A percentile compares a stretch with the other conserved stretches of the same genome.
Evolutionary conservation across 139 green algal species (phyloP).

Genomic region (Coccomyxa sp.): DNA sequence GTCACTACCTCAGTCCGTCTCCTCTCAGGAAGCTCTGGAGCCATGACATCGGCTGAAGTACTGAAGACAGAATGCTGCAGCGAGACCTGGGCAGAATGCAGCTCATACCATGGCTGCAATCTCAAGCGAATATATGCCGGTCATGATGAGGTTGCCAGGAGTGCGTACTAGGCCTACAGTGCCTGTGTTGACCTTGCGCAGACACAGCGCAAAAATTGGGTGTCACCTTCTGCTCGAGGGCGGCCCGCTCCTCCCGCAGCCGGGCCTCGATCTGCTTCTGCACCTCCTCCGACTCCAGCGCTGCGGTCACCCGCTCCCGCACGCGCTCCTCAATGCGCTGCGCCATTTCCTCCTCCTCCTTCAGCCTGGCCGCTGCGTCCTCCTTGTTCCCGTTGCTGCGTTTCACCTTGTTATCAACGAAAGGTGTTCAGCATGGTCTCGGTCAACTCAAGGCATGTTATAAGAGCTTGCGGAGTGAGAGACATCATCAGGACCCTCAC

Average conservation of each 20-base stretch:
- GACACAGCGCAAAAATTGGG: no score
- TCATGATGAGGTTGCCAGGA: no score
- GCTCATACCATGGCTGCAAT: no score
- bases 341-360: conserved; percentile 29
- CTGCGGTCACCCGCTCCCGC: conserved; percentile 17
- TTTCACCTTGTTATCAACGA: neutral
- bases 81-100: no score
- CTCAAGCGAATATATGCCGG: no score
- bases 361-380: conserved; percentile 13
- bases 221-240: conserved; percentile 39
- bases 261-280: conserved; percentile 19
- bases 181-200: no score
- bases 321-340: conserved; percentile 24
- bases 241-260: conserved; percentile 25
- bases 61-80: no score
- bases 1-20: no score
- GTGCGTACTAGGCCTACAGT: no score
- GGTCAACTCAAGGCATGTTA: neutral
- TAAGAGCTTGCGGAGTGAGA: neutral
- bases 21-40: no score
- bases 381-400: conserved; percentile 7
- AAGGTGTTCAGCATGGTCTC: neutral
- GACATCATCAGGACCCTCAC: neutral
- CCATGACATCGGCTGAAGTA: no score
- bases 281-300: conserved; percentile 20